Base-by-base conservation (phyloP, 1,284 basidiomycete genomes). In the Apiotrichum porosum region DNA sequence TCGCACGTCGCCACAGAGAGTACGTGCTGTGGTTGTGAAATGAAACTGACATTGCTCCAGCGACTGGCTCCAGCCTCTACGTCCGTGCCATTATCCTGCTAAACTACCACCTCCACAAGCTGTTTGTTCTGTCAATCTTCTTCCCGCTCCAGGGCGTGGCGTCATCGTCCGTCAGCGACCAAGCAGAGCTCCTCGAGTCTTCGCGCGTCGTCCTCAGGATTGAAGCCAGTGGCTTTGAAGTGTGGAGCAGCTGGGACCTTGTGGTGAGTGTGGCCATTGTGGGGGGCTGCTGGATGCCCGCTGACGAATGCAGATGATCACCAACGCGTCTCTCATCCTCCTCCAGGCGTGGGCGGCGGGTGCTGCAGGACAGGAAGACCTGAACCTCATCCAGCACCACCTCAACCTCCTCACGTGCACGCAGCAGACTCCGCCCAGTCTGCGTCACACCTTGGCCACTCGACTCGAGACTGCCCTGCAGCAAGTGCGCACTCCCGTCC, bases 71-170 rank as follows among this genome's bases (percentile, higher is more conserved):
- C 22, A 51, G 38, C 24, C 23, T 47, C 22, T 57, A 57, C 26
- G 41, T 51, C 19, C 44, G 48, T 22, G 44, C 53, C 14, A 50
- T 58, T 36, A 51, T 50, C 19, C 43, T 58, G 6, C 53, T 58
- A 42, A 58, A 58, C 50, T 58, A 58, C 24, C 53, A 58, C 36
- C 51, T 58, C 34, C 56, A 58, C 48, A 58, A 58, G 50, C 47
- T 58, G 18, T 55, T 58, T 19, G 56, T 50, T 3, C 54, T 58
- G 14, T 52, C 50, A 17, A 55, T 58, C 32, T 55, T 58, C 42
- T 51, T 58, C 14, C 56, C 56, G 0, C 24, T 54, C 2, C 47
- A 48, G 2, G 56, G 53, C 9, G 43, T 55, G 9, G 40, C 48
- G 4, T 41, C 42, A 9, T 51, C 51, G 14, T 42, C 45, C 9